Evolutionary conservation across 495 filamentous ascomycete species (phyloP).

Genomic region (Hypoxylon rickii): DNA sequence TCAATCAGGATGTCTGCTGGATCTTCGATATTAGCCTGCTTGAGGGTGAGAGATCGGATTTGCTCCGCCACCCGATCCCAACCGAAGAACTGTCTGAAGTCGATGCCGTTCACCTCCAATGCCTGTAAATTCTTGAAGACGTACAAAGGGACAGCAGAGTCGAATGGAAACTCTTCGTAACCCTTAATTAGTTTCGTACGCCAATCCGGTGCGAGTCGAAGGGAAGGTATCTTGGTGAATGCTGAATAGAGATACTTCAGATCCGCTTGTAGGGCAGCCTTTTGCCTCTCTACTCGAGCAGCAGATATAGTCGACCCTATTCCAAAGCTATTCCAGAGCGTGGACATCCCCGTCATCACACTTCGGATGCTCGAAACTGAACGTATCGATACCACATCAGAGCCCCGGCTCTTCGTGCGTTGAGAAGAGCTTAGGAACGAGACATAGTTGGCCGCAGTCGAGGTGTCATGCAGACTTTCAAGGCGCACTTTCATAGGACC

Average conservation of each 20-base stretch:
- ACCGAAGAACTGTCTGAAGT: conserved; percentile 94
- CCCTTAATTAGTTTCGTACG: conserved; percentile 85
- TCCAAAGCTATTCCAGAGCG: conserved; percentile 87
- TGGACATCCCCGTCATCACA: conserved; percentile 94
- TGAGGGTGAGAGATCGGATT: conserved; percentile 85
- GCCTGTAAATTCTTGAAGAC: conserved; percentile 95
- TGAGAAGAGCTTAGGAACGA: conserved; percentile 87
- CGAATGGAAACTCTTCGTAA: conserved; percentile 97
- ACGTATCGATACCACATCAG: conserved; percentile 87
- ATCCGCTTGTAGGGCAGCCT: conserved; percentile 80
- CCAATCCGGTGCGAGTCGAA: conserved; percentile 86
- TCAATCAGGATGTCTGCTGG: conserved; percentile 86
- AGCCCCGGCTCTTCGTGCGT: conserved; percentile 71
- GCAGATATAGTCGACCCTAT: conserved; percentile 73
- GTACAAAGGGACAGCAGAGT: conserved; percentile 92
- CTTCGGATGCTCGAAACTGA: conserved; percentile 97
- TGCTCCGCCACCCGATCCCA: conserved; percentile 95
- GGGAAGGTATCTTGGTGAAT: conserved; percentile 96
- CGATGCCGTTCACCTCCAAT: conserved; percentile 91
- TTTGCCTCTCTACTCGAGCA: conserved; percentile 83
- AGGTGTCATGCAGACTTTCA: conserved; percentile 90
- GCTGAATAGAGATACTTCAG: conserved; percentile 96
- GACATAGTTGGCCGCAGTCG: conserved; percentile 87
- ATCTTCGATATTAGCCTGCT: conserved; percentile 84
- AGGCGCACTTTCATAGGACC: conserved; percentile 95